Evolutionary conservation across 192 early-diverging fungal genomes (phyloP).

Genomic region (Coemansia sp.): DNA sequence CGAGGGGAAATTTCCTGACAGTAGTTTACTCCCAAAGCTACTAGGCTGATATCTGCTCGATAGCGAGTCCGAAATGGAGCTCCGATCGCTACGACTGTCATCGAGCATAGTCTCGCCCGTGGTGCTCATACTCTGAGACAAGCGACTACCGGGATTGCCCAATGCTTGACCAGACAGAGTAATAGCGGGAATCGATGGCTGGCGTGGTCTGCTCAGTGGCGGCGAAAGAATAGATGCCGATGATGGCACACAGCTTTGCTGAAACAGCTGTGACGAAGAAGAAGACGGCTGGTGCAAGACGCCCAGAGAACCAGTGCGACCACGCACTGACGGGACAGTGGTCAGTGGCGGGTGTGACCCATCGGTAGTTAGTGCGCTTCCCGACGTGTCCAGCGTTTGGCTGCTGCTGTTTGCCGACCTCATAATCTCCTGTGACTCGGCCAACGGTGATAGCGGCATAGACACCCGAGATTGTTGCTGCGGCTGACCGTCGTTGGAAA

Average conservation of each 20-base stretch:
- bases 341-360: neutral
- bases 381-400: constrained; percentile 18
- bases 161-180: neutral
- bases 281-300: constrained; percentile 9
- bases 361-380: constrained; percentile 11
- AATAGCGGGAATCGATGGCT: neutral
- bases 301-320: constrained; percentile 41
- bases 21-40: constrained; percentile 12
- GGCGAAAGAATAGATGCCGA: neutral
- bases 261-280: constrained; percentile 16
- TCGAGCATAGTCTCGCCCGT: constrained; percentile 25
- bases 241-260: constrained; percentile 12
- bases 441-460: constrained; percentile 36
- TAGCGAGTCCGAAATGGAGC: constrained; percentile 50
- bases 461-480: constrained; percentile 10
- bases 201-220: constrained; percentile 1
- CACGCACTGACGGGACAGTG: neutral
- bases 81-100: constrained; percentile 48
- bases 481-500: neutral
- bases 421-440: constrained; percentile 44
- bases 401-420: constrained; percentile 18
- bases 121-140: constrained; percentile 33
- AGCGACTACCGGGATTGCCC: constrained; percentile 13
- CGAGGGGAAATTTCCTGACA: constrained; percentile 21
- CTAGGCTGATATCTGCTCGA: constrained; percentile 41